A percentile compares a stretch with the other conserved stretches of the same genome.
phyloP scores from a whole-genome alignment of 2,329 filamentous ascomycete species.

The Rutstroemia sp. region DNA sequence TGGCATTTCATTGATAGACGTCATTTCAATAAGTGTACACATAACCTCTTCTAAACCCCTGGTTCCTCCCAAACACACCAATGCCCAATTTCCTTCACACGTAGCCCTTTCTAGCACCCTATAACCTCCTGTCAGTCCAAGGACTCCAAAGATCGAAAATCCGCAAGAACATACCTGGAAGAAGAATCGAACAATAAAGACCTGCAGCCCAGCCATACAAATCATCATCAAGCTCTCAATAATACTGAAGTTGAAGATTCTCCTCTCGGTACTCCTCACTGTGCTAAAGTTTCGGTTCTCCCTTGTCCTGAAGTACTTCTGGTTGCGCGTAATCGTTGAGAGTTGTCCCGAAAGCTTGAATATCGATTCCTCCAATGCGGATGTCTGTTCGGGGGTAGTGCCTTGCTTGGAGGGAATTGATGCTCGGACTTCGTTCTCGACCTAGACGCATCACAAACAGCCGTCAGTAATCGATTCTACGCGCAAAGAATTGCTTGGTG shows the following conservation, averaged over 20 bases:
- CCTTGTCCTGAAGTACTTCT: conserved; percentile 98
- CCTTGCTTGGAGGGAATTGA: conserved; percentile 84
- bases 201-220: conserved; percentile 91
- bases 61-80: conserved; percentile 5
- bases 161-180: conserved; percentile 62
- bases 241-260: conserved; percentile 96
- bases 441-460: conserved; percentile 40
- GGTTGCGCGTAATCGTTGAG: conserved; percentile 90
- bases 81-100: conserved; percentile 39
- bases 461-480: not conserved
- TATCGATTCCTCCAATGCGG: conserved; percentile 83
- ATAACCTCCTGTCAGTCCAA: not conserved
- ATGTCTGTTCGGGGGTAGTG: conserved; percentile 81
- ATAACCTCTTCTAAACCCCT: conserved; percentile 5
- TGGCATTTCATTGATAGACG: not conserved
- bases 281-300: conserved; percentile 99
- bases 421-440: conserved; percentile 82
- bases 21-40: conserved; percentile 10
- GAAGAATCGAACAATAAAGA: conserved; percentile 97
- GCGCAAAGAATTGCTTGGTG: not conserved
- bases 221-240: conserved; percentile 89
- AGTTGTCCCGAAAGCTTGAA: conserved; percentile 91
- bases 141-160: not conserved
- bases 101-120: conserved; percentile 63
- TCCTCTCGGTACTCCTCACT: conserved; percentile 86